phyloP scores from a whole-genome alignment of 495 filamentous ascomycete genomes.

The Annulohypoxylon maeteangense region DNA sequence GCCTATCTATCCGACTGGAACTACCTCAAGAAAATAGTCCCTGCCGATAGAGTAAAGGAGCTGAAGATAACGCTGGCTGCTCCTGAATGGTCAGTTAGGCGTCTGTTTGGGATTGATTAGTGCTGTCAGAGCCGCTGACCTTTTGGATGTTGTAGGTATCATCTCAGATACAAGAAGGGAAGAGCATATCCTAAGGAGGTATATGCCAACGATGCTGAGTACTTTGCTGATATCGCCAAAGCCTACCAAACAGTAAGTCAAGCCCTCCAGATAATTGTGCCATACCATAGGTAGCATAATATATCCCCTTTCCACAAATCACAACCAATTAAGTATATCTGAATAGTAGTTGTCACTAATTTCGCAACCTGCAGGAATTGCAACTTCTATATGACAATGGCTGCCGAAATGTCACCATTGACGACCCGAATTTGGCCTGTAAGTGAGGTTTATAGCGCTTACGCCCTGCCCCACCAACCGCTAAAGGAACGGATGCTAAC shows the following conservation, averaged over 20 bases:
- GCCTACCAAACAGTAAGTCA: slow-evolving; percentile 62
- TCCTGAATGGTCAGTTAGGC: slow-evolving; percentile 63
- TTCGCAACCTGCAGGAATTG: slow-evolving; percentile 55
- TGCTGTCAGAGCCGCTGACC: slow-evolving; percentile 49
- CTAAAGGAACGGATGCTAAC: background rate
- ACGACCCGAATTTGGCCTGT: slow-evolving; percentile 76
- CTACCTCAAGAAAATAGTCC: slow-evolving; percentile 68
- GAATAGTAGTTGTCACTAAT: slow-evolving; percentile 21
- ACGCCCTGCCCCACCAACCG: background rate
- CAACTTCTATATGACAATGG: slow-evolving; percentile 71
- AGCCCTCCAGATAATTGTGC: background rate
- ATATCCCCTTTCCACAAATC: background rate
- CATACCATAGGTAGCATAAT: background rate
- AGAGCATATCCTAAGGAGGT: slow-evolving; percentile 69
- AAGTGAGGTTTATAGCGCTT: slow-evolving; percentile 42
- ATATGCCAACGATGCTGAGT: slow-evolving; percentile 69
- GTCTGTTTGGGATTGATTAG: background rate
- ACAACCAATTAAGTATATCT: background rate
- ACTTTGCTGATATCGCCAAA: slow-evolving; percentile 72
- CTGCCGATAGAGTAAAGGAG: slow-evolving; percentile 64
- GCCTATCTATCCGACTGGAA: slow-evolving; percentile 73
- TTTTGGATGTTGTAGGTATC: slow-evolving; percentile 52
- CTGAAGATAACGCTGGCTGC: slow-evolving; percentile 72
- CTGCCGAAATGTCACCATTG: slow-evolving; percentile 72
- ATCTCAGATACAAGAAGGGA: slow-evolving; percentile 70